Evolutionary conservation across 352 stramenopile species (phyloP), one percentile per base, ranked within the genome.

Genomic region (Pythium brassicae): DNA sequence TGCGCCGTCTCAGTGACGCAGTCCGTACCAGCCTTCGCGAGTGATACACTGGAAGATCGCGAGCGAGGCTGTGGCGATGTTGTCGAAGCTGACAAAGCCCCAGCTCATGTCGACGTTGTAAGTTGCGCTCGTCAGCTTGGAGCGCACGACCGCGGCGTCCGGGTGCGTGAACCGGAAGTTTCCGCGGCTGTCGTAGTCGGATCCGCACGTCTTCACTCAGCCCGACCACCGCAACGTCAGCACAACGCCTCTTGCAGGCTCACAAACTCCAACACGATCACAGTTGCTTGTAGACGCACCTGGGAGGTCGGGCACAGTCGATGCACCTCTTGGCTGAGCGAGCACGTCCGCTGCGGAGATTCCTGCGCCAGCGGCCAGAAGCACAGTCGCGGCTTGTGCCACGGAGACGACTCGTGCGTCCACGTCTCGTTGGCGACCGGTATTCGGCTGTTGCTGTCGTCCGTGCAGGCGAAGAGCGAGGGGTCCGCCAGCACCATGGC

Each of bases 41-140:
- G 92, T 98, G 27, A 98, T 88, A 25, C 80, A 83, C 61, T 97
- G 87, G 58, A 98, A 96, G 25, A 97, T 87, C 1, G 84, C 83
- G 1, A 98, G 53, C 22, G 84, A 88, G 23, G 91, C 79, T 8
- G 62, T 75, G 4, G 68, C 63, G 45, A 98, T 93, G 55, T 93
- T 81, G 61, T 98, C 92, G 60, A 97, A 98, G 35, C 72, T 82
- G 0, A 77, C 80, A 53, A 92, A 86, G 0, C 92, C 92, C 68
- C 73, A 97, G 40, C 91, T 94, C 32, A 96, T 71, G 47, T 92
- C 79, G 10, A 72, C 62, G 42, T 78, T 82, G 59, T 92, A 96
- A 1, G 66, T 74, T 22, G 73, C 62, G 23, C 55, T 64, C 17
- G 68, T 50, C 10, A 84, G 54, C 29, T 84, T 47, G 19, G 72